A percentile compares a stretch with the other conserved stretches of the same genome.
Conservation (phyloP, 805 yeast species). For the Sugiyamaella qingdaonensis region DNA sequence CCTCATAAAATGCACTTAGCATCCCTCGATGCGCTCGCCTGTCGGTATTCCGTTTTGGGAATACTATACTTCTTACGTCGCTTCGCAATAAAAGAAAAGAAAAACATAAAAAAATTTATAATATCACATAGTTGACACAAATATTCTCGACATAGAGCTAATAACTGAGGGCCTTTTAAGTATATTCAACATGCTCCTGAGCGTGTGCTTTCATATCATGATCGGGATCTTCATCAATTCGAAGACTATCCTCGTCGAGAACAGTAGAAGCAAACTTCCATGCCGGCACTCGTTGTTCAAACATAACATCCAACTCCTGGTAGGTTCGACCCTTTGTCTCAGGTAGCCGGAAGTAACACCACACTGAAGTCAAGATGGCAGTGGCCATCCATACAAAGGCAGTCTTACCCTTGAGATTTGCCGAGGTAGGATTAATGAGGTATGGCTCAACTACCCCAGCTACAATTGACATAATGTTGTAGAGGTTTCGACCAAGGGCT, state of each 20-base stretch:
- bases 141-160: no score
- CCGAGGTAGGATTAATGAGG: conserved; percentile 37
- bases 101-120: no score
- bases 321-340: conserved; percentile 55
- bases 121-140: not conserved
- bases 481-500: conserved; percentile 37
- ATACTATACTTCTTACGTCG: no score
- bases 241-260: no score
- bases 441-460: conserved; percentile 53
- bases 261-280: conserved; percentile 17
- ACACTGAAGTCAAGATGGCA: conserved; percentile 40
- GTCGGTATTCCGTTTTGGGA: conserved; percentile 1
- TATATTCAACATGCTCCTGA: no score
- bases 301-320: conserved; percentile 55
- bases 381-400: conserved; percentile 45
- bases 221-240: no score
- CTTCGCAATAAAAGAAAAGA: no score
- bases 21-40: conserved; percentile 5
- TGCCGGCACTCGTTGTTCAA: conserved; percentile 32
- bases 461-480: conserved; percentile 20
- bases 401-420: conserved; percentile 44
- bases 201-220: no score
- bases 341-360: conserved; percentile 52
- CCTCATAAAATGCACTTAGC: no score
- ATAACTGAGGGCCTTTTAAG: not conserved